phyloP scores from a whole-genome alignment of 345 rosid genomes.

The Rhodomyrtus tomentosa region DNA sequence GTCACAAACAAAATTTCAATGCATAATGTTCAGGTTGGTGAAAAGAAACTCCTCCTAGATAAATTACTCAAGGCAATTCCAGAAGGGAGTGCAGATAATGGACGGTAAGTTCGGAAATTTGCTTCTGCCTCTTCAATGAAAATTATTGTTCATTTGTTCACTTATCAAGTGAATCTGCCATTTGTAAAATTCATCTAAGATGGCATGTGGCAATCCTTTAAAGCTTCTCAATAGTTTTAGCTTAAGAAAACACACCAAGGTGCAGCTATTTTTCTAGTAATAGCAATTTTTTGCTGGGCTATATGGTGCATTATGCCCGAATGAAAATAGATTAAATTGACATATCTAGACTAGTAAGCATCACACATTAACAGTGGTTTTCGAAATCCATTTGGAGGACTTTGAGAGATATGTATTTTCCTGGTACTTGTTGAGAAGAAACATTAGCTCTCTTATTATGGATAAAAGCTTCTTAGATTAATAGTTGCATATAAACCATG shows the following conservation, averaged over 20 bases:
- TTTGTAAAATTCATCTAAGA: background rate
- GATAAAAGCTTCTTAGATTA: background rate
- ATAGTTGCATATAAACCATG: background rate
- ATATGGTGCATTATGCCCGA: background rate
- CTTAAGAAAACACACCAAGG: background rate
- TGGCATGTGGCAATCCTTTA: background rate
- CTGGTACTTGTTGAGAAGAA: background rate
- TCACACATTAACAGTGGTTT: background rate
- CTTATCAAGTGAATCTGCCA: background rate
- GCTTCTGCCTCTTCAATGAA: background rate
- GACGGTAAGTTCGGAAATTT: constrained; percentile 17
- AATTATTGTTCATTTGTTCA: background rate
- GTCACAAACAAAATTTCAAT: background rate
- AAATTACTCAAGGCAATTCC: constrained; percentile 17
- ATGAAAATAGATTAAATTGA: background rate
- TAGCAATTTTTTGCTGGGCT: background rate
- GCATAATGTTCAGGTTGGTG: constrained; percentile 16
- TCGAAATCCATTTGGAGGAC: background rate
- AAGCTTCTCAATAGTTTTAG: background rate
- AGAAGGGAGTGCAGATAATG: constrained; percentile 16
- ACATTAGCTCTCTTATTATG: background rate
- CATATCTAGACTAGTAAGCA: background rate
- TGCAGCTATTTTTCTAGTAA: background rate
- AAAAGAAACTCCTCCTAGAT: constrained; percentile 18
- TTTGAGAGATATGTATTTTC: background rate